phyloP scores from a whole-genome alignment of 176 grass and related monocot genomes.

The Aegilops bicornis region DNA sequence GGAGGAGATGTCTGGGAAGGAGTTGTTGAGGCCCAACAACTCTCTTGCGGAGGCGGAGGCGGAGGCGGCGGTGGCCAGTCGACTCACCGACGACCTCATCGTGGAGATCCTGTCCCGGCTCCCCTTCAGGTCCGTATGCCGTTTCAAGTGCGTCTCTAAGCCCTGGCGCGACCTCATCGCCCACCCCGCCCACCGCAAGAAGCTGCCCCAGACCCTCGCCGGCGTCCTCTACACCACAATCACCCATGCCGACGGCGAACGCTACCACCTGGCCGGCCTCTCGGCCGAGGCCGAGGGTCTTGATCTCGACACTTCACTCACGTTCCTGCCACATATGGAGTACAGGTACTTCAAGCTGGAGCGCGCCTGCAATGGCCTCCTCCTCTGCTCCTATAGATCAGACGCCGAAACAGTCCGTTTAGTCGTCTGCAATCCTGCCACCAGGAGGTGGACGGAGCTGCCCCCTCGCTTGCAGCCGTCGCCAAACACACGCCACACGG shows the following conservation, averaged over 20 bases:
- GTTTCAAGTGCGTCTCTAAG: background rate
- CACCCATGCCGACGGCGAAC: rapidly evolving
- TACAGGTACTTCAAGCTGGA: background rate
- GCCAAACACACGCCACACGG: background rate
- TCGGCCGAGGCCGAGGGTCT: background rate
- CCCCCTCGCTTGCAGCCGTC: background rate
- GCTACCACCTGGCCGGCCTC: background rate
- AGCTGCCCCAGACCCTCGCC: background rate
- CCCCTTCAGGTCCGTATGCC: background rate
- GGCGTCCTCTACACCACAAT: background rate
- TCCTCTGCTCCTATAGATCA: background rate
- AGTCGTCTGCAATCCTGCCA: background rate
- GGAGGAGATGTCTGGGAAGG: background rate
- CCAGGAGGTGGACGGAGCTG: background rate
- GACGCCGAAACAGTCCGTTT: background rate
- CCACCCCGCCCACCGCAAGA: background rate
- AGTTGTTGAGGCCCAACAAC: background rate
- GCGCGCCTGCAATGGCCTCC: background rate
- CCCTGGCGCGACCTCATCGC: background rate
- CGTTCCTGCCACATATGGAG: background rate
- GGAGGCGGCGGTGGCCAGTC: background rate
- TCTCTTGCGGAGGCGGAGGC: background rate
- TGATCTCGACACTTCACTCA: background rate
- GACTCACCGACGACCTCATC: background rate
- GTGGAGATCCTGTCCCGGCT: background rate